These are phyloP conservation scores for Leishmania major DNA, from an alignment of 208 protist species.

Conservation along the genomic window DNA sequence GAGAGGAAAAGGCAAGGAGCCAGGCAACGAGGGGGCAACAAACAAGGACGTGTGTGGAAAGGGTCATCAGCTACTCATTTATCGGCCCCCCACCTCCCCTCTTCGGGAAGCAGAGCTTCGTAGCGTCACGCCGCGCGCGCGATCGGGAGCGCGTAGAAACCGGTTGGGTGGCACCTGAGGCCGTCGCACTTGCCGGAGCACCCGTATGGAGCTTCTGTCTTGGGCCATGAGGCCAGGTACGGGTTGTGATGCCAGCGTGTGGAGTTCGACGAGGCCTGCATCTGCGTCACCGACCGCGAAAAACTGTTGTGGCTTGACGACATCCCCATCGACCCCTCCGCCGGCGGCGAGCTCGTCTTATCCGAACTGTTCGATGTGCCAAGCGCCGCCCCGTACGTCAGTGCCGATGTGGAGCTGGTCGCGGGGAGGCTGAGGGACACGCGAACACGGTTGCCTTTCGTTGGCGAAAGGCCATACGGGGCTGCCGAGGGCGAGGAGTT, in stretches of 20 bases:
- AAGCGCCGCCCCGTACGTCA: neutral
- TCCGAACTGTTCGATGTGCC: slow-evolving; percentile 32
- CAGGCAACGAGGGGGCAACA: neutral
- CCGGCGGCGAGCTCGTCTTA: slow-evolving; percentile 18
- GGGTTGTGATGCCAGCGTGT: slow-evolving; percentile 41
- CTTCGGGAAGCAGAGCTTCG: neutral
- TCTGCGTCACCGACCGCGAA: slow-evolving; percentile 14
- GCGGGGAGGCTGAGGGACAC: slow-evolving; percentile 27
- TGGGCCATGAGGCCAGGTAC: slow-evolving; percentile 14
- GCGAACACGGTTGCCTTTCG: slow-evolving; percentile 18
- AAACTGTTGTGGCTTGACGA: slow-evolving; percentile 7
- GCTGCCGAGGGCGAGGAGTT: neutral
- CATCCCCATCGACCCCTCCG: slow-evolving; percentile 15
- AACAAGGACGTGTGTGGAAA: neutral
- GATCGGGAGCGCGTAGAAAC: neutral
- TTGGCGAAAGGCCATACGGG: neutral
- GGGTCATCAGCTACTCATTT: neutral
- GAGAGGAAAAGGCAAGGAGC: neutral
- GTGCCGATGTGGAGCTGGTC: neutral
- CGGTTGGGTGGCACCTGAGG: neutral
- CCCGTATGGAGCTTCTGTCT: slow-evolving; percentile 9
- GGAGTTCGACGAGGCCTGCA: slow-evolving; percentile 13
- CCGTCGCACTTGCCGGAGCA: neutral
- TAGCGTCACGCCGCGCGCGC: neutral
- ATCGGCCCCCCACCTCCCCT: neutral